Evolutionary conservation across 139 green algal species (phyloP).

Genomic region (Desmodesmus armatus): DNA sequence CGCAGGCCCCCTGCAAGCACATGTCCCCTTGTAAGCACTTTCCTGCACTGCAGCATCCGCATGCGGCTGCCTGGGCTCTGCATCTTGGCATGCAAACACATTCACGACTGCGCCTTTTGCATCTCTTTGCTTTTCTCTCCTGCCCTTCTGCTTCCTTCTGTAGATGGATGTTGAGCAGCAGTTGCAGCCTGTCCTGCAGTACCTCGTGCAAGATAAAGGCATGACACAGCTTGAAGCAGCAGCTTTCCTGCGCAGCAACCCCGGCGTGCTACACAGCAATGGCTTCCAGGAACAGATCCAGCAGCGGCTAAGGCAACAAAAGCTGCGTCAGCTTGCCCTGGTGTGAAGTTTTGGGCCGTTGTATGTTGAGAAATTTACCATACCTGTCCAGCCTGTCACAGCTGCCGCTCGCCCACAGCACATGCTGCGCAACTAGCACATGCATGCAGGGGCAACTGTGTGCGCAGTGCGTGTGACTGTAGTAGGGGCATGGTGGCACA

Average conservation of each 20-base stretch:
- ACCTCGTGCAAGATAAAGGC: neutral
- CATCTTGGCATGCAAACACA: neutral
- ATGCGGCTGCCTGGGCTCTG: neutral
- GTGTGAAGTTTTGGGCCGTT: too few relatives aligned
- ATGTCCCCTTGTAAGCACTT: neutral
- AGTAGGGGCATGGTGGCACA: too few relatives aligned
- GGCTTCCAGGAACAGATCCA: neutral
- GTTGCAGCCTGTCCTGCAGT: constrained; percentile 16
- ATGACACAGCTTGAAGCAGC: neutral
- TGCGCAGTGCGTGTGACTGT: too few relatives aligned
- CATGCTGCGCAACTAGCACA: too few relatives aligned
- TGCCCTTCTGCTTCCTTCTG: neutral
- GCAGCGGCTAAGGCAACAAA: constrained; percentile 10
- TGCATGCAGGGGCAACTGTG: too few relatives aligned
- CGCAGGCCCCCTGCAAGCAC: neutral
- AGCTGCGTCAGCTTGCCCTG: neutral
- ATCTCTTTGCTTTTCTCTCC: neutral
- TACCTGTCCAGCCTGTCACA: too few relatives aligned
- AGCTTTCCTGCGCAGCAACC: constrained; percentile 11
- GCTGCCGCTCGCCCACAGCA: too few relatives aligned
- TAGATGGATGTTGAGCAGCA: constrained; percentile 18
- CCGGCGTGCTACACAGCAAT: neutral
- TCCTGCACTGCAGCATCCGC: neutral
- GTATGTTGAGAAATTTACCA: too few relatives aligned
- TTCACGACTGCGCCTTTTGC: neutral